Conservation (phyloP, 2,329 filamentous ascomycete species). For the Xenoacremonium recifei region DNA sequence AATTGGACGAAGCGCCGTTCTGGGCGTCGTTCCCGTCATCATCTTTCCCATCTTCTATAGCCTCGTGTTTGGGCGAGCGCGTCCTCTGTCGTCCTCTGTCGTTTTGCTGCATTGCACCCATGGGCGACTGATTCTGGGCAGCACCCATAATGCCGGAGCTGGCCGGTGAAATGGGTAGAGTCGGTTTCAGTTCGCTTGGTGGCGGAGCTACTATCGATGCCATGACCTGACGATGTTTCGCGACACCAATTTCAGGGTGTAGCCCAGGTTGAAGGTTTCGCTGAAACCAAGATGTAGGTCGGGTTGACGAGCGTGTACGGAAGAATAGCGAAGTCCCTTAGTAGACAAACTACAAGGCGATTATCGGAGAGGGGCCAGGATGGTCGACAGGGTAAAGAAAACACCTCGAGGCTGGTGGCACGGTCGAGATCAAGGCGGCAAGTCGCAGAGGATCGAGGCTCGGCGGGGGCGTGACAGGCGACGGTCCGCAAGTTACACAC, state of each 20-base stretch:
- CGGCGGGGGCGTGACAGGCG: conserved; percentile 18
- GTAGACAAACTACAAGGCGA: too few relatives aligned
- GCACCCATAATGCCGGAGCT: conserved; percentile 41
- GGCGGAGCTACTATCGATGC: conserved; percentile 24
- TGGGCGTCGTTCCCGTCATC: conserved; percentile 28
- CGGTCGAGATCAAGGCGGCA: background rate
- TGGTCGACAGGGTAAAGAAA: background rate
- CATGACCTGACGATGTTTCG: conserved; percentile 21
- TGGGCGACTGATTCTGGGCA: conserved; percentile 34
- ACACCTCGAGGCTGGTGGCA: background rate
- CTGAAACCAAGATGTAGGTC: conserved; percentile 2
- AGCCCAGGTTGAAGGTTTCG: conserved; percentile 2
- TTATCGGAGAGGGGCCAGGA: too few relatives aligned
- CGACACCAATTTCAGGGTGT: conserved; percentile 4
- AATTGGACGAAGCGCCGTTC: conserved; percentile 50
- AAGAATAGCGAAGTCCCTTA: too few relatives aligned
- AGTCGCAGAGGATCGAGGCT: background rate
- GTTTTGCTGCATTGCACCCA: conserved; percentile 30
- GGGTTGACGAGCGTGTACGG: too few relatives aligned
- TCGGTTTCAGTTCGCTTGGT: conserved; percentile 29
- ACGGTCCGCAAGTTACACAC: conserved; percentile 21
- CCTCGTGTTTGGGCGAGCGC: conserved; percentile 41
- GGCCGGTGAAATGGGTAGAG: conserved; percentile 37
- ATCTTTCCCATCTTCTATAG: conserved; percentile 39
- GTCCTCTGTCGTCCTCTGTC: conserved; percentile 42